Conservation (phyloP, 2,329 filamentous ascomycete genomes). For the Fusarium concolor region DNA sequence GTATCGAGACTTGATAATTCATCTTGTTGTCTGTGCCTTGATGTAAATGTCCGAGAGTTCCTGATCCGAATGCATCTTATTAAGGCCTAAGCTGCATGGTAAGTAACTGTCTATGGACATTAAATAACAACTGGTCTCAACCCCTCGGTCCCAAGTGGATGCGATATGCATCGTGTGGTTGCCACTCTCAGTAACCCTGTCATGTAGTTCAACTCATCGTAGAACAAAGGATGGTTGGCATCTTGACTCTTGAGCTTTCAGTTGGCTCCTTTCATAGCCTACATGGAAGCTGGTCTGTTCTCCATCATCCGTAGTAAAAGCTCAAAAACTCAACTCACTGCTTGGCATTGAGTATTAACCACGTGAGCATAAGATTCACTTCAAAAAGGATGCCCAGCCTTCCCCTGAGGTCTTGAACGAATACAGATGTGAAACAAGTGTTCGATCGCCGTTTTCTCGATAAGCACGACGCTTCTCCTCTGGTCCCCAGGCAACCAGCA, state of each 20-base stretch:
- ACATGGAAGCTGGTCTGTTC: neutral
- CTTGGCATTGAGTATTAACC: neutral
- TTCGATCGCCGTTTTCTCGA: slow-evolving; percentile 44
- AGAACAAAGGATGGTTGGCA: neutral
- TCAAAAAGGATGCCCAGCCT: slow-evolving; percentile 28
- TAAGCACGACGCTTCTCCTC: slow-evolving; percentile 49
- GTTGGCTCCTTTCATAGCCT: no score
- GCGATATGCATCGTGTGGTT: neutral
- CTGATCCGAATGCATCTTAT: neutral
- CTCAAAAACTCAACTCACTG: neutral
- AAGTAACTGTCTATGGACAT: neutral
- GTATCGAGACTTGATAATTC: slow-evolving; percentile 15
- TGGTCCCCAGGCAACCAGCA: slow-evolving; percentile 55
- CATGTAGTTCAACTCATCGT: neutral
- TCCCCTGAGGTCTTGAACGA: slow-evolving; percentile 35
- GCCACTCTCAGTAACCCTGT: neutral
- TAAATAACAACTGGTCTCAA: neutral
- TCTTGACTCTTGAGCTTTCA: neutral
- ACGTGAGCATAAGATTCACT: neutral
- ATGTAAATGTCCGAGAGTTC: neutral
- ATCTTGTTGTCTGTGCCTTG: neutral
- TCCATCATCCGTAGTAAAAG: neutral
- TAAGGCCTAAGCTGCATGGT: neutral
- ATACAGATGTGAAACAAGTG: slow-evolving; percentile 49
- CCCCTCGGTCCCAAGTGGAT: neutral